Conservation (phyloP, 1,284 basidiomycete genomes). For the Phlebopus sp. region DNA sequence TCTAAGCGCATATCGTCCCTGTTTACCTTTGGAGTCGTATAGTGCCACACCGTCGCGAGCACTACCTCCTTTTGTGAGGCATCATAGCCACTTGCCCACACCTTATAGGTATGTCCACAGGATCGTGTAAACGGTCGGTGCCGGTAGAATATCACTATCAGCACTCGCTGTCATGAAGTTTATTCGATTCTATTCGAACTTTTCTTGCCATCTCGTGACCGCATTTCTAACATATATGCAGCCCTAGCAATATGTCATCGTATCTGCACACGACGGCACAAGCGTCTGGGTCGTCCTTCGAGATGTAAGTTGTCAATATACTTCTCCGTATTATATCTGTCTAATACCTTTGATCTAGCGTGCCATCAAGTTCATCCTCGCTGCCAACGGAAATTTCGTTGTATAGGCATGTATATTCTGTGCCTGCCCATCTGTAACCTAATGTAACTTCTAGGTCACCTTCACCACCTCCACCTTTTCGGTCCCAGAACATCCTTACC, state of each 20-base stretch:
- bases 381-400: conserved; percentile 23
- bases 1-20: not conserved
- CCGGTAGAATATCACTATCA: not conserved
- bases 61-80: conserved; percentile 8
- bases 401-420: conserved; percentile 16
- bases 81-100: conserved; percentile 24
- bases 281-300: conserved; percentile 43
- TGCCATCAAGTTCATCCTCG: conserved; percentile 2
- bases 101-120: conserved; percentile 22
- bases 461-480: conserved; percentile 20
- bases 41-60: conserved; percentile 13
- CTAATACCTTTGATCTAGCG: not conserved
- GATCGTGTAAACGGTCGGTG: not conserved
- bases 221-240: conserved; percentile 23
- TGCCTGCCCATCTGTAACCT: conserved; percentile 4
- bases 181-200: not conserved
- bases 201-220: not conserved
- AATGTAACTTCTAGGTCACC: conserved; percentile 13
- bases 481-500: conserved; percentile 48
- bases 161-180: conserved; percentile 1
- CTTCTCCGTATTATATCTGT: not conserved
- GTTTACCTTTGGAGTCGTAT: not conserved
- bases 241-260: conserved; percentile 47
- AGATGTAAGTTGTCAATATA: conserved; percentile 34
- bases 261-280: conserved; percentile 40